A percentile compares a stretch with the other conserved stretches of the same genome.
Evolutionary conservation across 1,284 basidiomycete genomes (phyloP).

Genomic region (Irpex rosettiformis): DNA sequence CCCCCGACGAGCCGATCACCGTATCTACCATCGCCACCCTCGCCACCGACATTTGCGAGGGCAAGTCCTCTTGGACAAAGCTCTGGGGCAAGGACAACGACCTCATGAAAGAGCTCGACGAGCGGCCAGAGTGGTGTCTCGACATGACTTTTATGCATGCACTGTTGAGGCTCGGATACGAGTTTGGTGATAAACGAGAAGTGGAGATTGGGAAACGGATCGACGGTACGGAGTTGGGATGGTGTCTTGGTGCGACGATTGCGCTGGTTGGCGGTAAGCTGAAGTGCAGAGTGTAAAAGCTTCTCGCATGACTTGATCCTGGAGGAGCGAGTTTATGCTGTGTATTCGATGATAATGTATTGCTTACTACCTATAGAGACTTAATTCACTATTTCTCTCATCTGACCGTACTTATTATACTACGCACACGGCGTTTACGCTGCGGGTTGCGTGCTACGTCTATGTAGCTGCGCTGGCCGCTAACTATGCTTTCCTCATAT

Average conservation of each 20-base stretch:
- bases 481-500: too few species aligned
- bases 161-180: slow-evolving; percentile 81
- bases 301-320: too few species aligned
- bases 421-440: too few species aligned
- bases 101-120: slow-evolving; percentile 76
- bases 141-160: slow-evolving; percentile 96
- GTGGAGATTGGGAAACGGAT: slow-evolving; percentile 88
- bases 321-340: background rate
- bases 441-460: too few species aligned
- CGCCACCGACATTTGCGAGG: slow-evolving; percentile 71
- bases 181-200: slow-evolving; percentile 66
- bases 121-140: slow-evolving; percentile 90
- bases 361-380: background rate
- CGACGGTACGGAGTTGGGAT: slow-evolving; percentile 90
- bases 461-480: too few species aligned
- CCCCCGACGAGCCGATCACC: slow-evolving; percentile 36
- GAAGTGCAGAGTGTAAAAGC: slow-evolving; percentile 40
- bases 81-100: slow-evolving; percentile 49
- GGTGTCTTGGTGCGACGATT: slow-evolving; percentile 87
- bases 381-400: background rate
- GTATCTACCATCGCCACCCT: slow-evolving; percentile 64
- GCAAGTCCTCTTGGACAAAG: slow-evolving; percentile 57
- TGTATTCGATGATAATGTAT: background rate
- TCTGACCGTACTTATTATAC: too few species aligned
- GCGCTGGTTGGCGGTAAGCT: slow-evolving; percentile 66